Conservation (phyloP, 2,329 filamentous ascomycete species). For the Verticillium nonalfalfae region DNA sequence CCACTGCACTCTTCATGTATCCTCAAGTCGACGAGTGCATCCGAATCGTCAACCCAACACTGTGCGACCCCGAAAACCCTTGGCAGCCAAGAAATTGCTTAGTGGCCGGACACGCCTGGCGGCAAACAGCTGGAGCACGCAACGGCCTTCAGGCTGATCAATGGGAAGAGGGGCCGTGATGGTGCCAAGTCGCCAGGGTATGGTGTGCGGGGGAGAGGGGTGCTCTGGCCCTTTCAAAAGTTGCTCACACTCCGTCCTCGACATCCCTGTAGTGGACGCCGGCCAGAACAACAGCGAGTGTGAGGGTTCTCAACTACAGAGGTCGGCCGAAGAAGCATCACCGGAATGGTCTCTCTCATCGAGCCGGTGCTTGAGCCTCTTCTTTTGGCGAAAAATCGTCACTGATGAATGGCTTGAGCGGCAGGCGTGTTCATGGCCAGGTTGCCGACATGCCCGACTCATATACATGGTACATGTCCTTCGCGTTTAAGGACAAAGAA, state of each 20-base stretch:
- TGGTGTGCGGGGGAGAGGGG: not conserved
- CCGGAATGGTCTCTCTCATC: not conserved
- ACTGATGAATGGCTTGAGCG: not conserved
- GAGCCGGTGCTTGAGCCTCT: too few species aligned
- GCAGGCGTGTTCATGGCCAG: not conserved
- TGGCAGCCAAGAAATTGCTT: not conserved
- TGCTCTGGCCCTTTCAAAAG: not conserved
- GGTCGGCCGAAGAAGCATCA: not conserved
- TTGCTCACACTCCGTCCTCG: not conserved
- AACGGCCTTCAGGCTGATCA: not conserved
- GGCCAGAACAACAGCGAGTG: not conserved
- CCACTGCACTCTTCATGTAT: too few species aligned
- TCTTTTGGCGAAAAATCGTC: too few species aligned
- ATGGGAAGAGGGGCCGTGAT: not conserved
- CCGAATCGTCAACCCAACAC: too few species aligned
- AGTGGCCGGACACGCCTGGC: not conserved
- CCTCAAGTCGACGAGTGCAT: too few species aligned
- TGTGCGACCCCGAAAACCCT: not conserved
- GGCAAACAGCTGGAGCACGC: not conserved
- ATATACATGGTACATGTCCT: too few species aligned
- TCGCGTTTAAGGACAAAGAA: not conserved
- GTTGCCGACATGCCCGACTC: not conserved
- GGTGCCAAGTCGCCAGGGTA: not conserved
- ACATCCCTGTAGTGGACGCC: not conserved
- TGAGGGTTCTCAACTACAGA: not conserved